Conservation (phyloP, 257 asterid species). For the Nicotiana otophora region DNA sequence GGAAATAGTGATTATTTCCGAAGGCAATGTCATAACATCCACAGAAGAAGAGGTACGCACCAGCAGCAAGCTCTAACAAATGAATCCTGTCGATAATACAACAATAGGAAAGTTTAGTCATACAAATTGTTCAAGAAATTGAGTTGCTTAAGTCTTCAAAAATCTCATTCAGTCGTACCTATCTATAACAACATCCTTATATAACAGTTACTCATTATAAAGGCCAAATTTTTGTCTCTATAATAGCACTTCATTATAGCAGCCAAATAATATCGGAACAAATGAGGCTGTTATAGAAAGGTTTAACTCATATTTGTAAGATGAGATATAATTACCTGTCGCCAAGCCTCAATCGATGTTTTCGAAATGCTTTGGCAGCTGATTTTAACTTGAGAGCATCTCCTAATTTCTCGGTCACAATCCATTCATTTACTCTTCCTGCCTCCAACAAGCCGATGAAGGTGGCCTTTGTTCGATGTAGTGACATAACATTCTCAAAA, state of each 20-base stretch:
- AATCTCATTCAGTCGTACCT: too few relatives aligned
- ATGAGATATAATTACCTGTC: constrained; percentile 47
- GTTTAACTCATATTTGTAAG: background rate
- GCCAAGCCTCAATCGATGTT: constrained; percentile 55
- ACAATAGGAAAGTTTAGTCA: background rate
- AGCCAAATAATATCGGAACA: too few relatives aligned
- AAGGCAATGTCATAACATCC: constrained; percentile 66
- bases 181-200: too few relatives aligned
- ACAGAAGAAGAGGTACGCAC: constrained; percentile 64
- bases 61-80: constrained; percentile 56
- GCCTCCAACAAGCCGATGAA: constrained; percentile 85
- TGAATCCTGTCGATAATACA: constrained; percentile 40
- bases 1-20: constrained; percentile 54
- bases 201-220: too few relatives aligned
- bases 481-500: constrained; percentile 91
- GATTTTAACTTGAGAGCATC: constrained; percentile 63
- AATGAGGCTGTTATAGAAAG: too few relatives aligned
- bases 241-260: too few relatives aligned
- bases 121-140: background rate
- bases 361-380: constrained; percentile 41
- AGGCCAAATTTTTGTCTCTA: too few relatives aligned
- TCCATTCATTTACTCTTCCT: constrained; percentile 91
- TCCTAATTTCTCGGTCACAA: constrained; percentile 91
- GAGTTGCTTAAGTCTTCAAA: background rate
- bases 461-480: constrained; percentile 90